phyloP scores from a whole-genome alignment of 805 yeast species.

The Ogataea trehalophila region DNA sequence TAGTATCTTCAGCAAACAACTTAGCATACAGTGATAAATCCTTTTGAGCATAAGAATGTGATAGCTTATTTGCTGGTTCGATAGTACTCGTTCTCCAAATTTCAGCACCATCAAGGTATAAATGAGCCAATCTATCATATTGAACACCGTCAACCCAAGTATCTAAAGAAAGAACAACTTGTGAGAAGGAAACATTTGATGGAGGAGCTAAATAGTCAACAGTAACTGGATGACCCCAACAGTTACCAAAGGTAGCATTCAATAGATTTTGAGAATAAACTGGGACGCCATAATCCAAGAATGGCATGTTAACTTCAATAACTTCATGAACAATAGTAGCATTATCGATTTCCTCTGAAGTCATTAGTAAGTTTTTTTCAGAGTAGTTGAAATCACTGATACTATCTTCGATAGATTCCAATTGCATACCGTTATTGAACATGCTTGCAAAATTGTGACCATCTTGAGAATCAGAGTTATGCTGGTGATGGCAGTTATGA shows the following conservation, averaged over 20 bases:
- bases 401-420: not conserved
- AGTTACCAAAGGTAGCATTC: slow-evolving; percentile 47
- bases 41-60: slow-evolving; percentile 48
- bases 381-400: not conserved
- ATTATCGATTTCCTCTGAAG: not conserved
- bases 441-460: not conserved
- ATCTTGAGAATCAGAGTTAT: not conserved
- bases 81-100: slow-evolving; percentile 84
- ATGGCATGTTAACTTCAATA: slow-evolving; percentile 29
- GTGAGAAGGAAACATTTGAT: slow-evolving; percentile 39
- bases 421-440: not conserved
- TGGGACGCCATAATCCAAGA: slow-evolving; percentile 28
- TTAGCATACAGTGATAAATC: slow-evolving; percentile 56
- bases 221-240: slow-evolving; percentile 55
- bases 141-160: slow-evolving; percentile 56
- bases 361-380: not conserved
- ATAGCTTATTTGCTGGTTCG: slow-evolving; percentile 57
- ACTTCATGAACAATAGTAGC: slow-evolving; percentile 22
- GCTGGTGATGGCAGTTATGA: too few species aligned
- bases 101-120: slow-evolving; percentile 57
- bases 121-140: slow-evolving; percentile 60
- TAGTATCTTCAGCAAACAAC: slow-evolving; percentile 41
- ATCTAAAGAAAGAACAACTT: slow-evolving; percentile 48
- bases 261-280: slow-evolving; percentile 39
- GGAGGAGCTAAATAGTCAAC: slow-evolving; percentile 41